phyloP scores from a whole-genome alignment of 768 basidiomycete genomes.

The Mycena venus region DNA sequence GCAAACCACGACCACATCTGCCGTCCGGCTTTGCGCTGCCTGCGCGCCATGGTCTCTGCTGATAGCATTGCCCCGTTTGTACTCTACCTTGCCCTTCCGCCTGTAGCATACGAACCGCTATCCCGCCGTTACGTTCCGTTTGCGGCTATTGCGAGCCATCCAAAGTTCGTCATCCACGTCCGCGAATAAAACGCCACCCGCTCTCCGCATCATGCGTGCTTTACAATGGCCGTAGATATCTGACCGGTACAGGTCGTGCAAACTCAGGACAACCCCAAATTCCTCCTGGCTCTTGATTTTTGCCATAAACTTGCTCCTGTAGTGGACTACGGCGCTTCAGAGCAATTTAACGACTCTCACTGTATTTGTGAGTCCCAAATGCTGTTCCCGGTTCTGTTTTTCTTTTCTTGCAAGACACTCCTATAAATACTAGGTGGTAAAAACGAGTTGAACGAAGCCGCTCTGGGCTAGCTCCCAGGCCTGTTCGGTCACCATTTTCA shows the following conservation, averaged over 20 bases:
- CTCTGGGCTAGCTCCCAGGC: constrained; percentile 63
- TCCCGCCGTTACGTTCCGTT: constrained; percentile 73
- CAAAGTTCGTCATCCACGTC: constrained; percentile 68
- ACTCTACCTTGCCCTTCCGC: constrained; percentile 69
- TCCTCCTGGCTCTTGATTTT: constrained; percentile 67
- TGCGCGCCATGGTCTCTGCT: constrained; percentile 77
- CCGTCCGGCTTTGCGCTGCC: not conserved
- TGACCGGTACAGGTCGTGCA: constrained; percentile 59
- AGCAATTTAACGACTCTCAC: constrained; percentile 66
- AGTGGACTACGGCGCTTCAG: constrained; percentile 62
- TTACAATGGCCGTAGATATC: constrained; percentile 67
- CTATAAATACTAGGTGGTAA: too few species aligned
- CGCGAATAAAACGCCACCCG: too few species aligned
- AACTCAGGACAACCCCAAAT: constrained; percentile 55
- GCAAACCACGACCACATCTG: not conserved
- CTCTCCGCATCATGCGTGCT: too few species aligned
- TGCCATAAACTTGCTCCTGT: constrained; percentile 69
- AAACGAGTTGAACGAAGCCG: constrained; percentile 64
- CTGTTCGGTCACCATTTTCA: constrained; percentile 64
- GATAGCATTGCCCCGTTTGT: constrained; percentile 78
- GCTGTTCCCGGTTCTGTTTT: not conserved
- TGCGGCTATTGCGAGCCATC: constrained; percentile 65
- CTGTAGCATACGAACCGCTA: constrained; percentile 70
- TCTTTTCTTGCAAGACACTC: too few species aligned
- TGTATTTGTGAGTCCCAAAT: constrained; percentile 64